phyloP scores from a whole-genome alignment of 441 rosid species.

The Rhodomyrtus psidioides region DNA sequence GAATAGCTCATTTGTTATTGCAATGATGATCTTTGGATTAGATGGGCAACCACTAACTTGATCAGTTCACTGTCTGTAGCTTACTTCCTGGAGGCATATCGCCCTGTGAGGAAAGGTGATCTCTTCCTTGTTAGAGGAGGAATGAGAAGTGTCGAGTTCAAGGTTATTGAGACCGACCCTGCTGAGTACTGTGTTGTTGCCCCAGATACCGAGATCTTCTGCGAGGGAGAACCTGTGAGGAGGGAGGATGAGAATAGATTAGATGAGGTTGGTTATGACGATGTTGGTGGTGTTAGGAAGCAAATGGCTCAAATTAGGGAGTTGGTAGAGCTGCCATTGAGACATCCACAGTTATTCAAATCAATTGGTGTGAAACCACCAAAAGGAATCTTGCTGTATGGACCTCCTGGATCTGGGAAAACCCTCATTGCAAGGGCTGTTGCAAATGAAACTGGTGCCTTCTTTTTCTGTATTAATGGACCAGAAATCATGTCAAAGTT shows the following conservation, averaged over 20 bases:
- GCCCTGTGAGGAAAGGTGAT: slow-evolving; percentile 62
- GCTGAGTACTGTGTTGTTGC: slow-evolving; percentile 56
- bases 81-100: slow-evolving; percentile 55
- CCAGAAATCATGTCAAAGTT: slow-evolving; percentile 64
- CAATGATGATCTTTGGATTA: background rate
- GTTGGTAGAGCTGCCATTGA: slow-evolving; percentile 54
- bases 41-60: slow-evolving; percentile 1
- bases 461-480: slow-evolving; percentile 60
- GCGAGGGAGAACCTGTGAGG: slow-evolving; percentile 58
- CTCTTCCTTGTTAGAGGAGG: slow-evolving; percentile 64
- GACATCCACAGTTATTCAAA: slow-evolving; percentile 61
- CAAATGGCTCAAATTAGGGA: slow-evolving; percentile 73
- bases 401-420: slow-evolving; percentile 69
- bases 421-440: slow-evolving; percentile 63
- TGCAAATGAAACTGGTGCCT: slow-evolving; percentile 64
- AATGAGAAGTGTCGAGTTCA: slow-evolving; percentile 64
- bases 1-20: background rate
- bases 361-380: slow-evolving; percentile 74
- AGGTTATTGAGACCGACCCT: slow-evolving; percentile 54
- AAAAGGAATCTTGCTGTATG: slow-evolving; percentile 52
- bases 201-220: slow-evolving; percentile 60
- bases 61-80: slow-evolving; percentile 23
- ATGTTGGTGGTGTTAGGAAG: slow-evolving; percentile 66
- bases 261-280: slow-evolving; percentile 59
- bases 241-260: slow-evolving; percentile 58